Conservation (phyloP, 1,284 basidiomycete species). For the Uromyces viciae-fabae region DNA sequence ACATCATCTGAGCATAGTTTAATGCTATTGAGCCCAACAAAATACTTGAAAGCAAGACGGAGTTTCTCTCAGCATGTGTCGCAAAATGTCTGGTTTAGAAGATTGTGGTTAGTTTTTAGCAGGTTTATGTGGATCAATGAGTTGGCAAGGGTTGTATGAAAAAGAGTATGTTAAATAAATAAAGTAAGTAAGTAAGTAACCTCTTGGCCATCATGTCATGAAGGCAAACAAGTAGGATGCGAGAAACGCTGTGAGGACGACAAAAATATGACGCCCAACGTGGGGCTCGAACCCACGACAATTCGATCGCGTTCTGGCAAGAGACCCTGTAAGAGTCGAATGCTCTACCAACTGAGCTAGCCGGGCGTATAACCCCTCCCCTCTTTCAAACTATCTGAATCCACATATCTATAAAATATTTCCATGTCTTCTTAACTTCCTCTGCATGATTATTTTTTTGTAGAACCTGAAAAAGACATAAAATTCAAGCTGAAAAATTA, state of each 20-base stretch:
- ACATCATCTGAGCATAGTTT: background rate
- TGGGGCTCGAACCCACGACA: constrained; percentile 46
- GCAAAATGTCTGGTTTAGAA: constrained; percentile 38
- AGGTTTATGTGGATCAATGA: constrained; percentile 44
- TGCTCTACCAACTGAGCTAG: constrained; percentile 27
- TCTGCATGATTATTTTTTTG: no score
- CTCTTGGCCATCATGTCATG: no score
- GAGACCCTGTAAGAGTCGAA: constrained; percentile 15
- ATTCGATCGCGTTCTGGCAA: constrained; percentile 43
- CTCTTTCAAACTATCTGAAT: no score
- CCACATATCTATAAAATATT: no score
- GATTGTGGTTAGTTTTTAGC: constrained; percentile 27
- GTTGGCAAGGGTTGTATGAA: background rate
- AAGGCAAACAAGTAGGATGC: no score
- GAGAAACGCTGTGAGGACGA: no score
- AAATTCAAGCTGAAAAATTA: no score
- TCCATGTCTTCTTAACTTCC: no score
- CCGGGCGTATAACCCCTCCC: no score
- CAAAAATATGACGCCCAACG: constrained; percentile 46
- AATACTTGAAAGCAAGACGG: constrained; percentile 16
- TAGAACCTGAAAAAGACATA: no score
- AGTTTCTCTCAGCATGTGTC: constrained; percentile 35
- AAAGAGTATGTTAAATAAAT: no score
- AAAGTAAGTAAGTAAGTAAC: no score
- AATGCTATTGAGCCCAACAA: background rate